Evolutionary conservation across 139 green algal species (phyloP), one percentile per base, ranked within the genome.

Genomic region (Zygnema cylindricum): DNA sequence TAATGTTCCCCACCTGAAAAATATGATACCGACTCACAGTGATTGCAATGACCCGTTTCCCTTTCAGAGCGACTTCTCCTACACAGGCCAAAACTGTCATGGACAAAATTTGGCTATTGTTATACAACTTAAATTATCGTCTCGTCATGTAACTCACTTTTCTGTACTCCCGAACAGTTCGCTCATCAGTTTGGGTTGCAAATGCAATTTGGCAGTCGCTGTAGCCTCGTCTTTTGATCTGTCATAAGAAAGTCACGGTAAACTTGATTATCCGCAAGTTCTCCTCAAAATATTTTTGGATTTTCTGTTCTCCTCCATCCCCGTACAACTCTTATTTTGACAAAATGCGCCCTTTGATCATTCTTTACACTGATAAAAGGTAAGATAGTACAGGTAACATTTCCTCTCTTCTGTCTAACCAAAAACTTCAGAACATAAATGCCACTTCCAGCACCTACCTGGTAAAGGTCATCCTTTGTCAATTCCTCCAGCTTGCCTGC

Each of bases 171-270:
- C 91, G 79, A 43, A 94, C 89, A 25, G 90, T n/a, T 7, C 63
- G 22, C 79, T 92, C 92, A 33, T 35, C 86, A 33, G 32, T 49
- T n/a, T 84, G 40, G 1, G 88, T 55, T 1, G 63, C 73, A 42
- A 89, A 91, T 0, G 92, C 95, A 49, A 99, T 98, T 94, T 99
- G 97, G 0, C 86, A 7, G 91, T 99, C 97, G 75, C 86, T 95
- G 93, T 98, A 99, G 63, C 97, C 97, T 33, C 93, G 84, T 32
- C 85, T 63, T 94, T 99, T 99, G 35, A 91, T 76, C 49, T 91
- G 42, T 69, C 35, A 43, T 55, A 36, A 75, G 55, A 43, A 79
- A 79, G 7, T 25, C 39, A 63, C 49, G 7, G 49, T 16, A 63
- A 79, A 7, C 38, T 55, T 43, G 3, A 55, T 79, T 7, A 38